Conservation (phyloP, 345 rosid species). For the Syzygium grande region DNA sequence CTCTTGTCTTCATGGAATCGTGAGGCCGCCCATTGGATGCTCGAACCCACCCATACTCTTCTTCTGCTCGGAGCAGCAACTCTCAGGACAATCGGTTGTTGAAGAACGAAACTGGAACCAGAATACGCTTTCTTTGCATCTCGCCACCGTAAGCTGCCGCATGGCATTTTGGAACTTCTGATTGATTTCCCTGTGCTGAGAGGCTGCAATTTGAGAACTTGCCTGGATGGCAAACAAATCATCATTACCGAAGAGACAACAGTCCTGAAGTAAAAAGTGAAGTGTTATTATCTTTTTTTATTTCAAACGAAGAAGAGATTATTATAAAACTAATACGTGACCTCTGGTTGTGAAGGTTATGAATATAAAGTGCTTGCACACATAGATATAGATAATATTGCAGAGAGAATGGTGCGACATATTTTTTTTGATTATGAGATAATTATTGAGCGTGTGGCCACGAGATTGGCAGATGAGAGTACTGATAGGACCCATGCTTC, state of each 20-base stretch:
- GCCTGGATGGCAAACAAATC: constrained; percentile 16
- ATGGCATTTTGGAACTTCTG: constrained; percentile 27
- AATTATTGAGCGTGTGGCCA: not conserved
- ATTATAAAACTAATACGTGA: not conserved
- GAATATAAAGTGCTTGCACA: not conserved
- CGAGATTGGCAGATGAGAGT: not conserved
- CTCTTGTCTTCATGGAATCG: constrained; percentile 35
- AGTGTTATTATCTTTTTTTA: not conserved
- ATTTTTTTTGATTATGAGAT: not conserved
- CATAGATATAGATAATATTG: not conserved
- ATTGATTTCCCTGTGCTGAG: not conserved
- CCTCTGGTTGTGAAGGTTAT: not conserved
- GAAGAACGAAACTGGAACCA: constrained; percentile 31
- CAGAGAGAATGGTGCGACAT: no score
- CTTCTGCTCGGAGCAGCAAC: constrained; percentile 20
- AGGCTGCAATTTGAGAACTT: constrained; percentile 6
- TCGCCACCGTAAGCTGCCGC: constrained; percentile 32
- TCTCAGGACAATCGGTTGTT: constrained; percentile 28
- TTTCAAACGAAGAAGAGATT: not conserved
- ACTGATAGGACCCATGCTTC: not conserved
- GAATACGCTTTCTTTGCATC: constrained; percentile 16
- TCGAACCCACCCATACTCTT: constrained; percentile 29
- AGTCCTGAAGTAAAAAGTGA: not conserved
- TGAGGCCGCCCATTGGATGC: constrained; percentile 39
- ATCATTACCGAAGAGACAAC: constrained; percentile 7